Conservation (phyloP, 495 filamentous ascomycete genomes). For the Echria macrotheca region DNA sequence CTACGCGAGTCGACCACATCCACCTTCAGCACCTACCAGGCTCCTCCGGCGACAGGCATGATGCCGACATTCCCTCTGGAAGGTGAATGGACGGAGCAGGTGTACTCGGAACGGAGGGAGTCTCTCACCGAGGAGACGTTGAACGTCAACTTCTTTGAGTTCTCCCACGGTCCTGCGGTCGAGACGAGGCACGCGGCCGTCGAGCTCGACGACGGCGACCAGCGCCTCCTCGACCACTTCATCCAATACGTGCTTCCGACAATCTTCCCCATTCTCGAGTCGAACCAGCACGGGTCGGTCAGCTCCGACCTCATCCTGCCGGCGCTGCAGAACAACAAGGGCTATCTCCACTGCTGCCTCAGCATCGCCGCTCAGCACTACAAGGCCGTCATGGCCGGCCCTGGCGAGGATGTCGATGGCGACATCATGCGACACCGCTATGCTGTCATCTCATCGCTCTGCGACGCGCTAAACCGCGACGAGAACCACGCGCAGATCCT, state of each 20-base stretch:
- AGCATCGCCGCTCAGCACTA: slow-evolving; percentile 93
- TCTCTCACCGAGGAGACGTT: slow-evolving; percentile 60
- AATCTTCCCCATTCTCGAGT: slow-evolving; percentile 87
- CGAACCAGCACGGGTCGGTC: slow-evolving; percentile 74
- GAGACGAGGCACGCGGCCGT: slow-evolving; percentile 62
- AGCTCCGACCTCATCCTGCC: slow-evolving; percentile 76
- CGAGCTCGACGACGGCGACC: slow-evolving; percentile 83
- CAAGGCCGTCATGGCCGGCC: slow-evolving; percentile 64
- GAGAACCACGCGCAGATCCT: slow-evolving; percentile 81
- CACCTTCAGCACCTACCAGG: slow-evolving; percentile 79
- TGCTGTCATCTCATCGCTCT: slow-evolving; percentile 80
- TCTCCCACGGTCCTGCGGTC: slow-evolving; percentile 53
- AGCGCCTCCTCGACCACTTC: slow-evolving; percentile 85
- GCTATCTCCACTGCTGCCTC: slow-evolving; percentile 91
- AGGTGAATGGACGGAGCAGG: slow-evolving; percentile 71
- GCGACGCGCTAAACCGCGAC: slow-evolving; percentile 74
- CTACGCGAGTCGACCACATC: slow-evolving; percentile 77
- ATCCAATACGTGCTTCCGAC: slow-evolving; percentile 78
- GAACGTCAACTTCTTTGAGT: slow-evolving; percentile 73
- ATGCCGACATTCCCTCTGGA: slow-evolving; percentile 60
- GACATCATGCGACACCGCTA: slow-evolving; percentile 93
- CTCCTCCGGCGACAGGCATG: slow-evolving; percentile 61
- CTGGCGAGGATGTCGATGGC: slow-evolving; percentile 71
- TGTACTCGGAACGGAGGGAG: slow-evolving; percentile 60
- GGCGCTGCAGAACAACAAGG: slow-evolving; percentile 82